Base-by-base conservation (phyloP, 139 green algal genomes). In the Haematococcus sp. region DNA sequence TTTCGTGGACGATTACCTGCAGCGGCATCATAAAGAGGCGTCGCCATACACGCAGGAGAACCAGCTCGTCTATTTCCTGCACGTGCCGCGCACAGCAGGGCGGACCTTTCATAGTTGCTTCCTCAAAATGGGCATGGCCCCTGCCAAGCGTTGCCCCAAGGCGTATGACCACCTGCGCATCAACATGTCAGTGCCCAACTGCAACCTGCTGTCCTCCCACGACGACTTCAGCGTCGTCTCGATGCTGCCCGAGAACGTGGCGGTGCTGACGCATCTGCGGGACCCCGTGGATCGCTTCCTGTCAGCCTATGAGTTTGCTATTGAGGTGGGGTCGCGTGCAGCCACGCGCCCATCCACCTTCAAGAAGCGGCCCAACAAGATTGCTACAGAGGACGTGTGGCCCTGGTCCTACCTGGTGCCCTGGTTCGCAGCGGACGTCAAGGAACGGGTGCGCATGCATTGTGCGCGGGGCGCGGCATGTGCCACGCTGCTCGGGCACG, bases 41-140 rank as follows among this genome's bases (percentile, higher is more conserved):
- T 66, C 40, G 1, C 73, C 73, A 13, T 84, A 79, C 68, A 76
- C 77, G 30, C 15, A 68, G 28, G 67, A 68, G 5, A 46, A 82
- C 5, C 86, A 93, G 64, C 73, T 96, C 58, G 68, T 97, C 4
- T 98, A 95, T 78, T 98, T 98, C 83, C 71, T 98, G 54, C 95
- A 98, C 77, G 85, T 98, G 19, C 95, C 95, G 0, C 79, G 95
- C 19, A 97, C 95, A 43, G 94, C 93, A 23, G 95, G 95, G 27
- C 87, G 94, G 25, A 97, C 91, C 7, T 94, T 94, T 32, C 80
- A 92, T 43, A 77, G 71, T 35, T 98, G 93, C 71, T 93, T 98
- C 69, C 79, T 98, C n/a, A 91, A 91, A 65, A 67, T 73, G 74
- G 77, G 71, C 22, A 59, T 85, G 0, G 83, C 76, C 19, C 85